These are phyloP conservation scores for Limnanthes douglasii DNA, from an alignment of 345 rosid species.

Conservation along the genomic window DNA sequence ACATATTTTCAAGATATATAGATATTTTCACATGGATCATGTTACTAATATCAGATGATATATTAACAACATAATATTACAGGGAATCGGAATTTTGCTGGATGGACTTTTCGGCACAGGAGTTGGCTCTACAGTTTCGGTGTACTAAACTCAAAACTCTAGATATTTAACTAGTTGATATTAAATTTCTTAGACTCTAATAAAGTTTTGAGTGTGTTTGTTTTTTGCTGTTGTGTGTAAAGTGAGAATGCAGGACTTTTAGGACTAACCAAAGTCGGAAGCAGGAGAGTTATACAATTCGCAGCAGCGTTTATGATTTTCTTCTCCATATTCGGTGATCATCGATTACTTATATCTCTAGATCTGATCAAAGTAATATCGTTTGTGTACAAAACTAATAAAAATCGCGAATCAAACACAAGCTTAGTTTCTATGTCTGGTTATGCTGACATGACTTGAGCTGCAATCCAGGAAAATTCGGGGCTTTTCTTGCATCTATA, in stretches of 20 bases:
- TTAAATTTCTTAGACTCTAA: neutral
- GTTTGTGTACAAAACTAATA: too few species aligned
- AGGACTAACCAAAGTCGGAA: conserved; percentile 79
- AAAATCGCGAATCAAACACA: neutral
- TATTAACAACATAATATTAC: too few species aligned
- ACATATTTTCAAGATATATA: too few species aligned
- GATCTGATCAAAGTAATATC: too few species aligned
- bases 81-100: conserved; percentile 61
- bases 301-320: conserved; percentile 82
- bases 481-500: conserved; percentile 86
- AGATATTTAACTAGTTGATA: neutral
- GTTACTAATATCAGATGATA: too few species aligned
- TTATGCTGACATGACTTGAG: neutral
- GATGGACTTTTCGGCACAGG: conserved; percentile 54
- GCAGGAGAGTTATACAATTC: conserved; percentile 65
- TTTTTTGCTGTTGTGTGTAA: conserved; percentile 8
- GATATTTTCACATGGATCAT: too few species aligned
- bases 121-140: conserved; percentile 61
- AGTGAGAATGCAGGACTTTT: conserved; percentile 89
- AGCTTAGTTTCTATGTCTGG: neutral
- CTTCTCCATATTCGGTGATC: conserved; percentile 68
- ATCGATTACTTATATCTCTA: neutral
- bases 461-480: conserved; percentile 55
- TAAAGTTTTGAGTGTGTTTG: conserved; percentile 2
- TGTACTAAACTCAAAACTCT: conserved; percentile 23